Percentiles rank a stretch among this genome's conserved stretches.
phyloP scores from a whole-genome alignment of 306 rosid species.

The barrel medic (Medicago truncatula) region DNA sequence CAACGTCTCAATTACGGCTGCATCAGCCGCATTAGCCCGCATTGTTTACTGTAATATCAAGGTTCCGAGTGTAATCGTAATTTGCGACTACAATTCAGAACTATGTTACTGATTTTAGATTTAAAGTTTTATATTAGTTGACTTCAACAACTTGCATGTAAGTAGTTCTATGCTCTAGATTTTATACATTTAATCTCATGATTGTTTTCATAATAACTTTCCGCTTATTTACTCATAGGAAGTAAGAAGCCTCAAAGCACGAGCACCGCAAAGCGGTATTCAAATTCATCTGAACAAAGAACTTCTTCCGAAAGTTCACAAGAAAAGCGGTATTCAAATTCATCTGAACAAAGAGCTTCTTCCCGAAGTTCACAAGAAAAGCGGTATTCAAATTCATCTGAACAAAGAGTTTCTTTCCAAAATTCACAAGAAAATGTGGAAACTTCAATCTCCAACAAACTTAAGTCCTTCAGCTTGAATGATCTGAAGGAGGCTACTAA shows the following conservation, averaged over 20 bases:
- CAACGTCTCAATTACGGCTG: not conserved
- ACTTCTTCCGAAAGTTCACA: too few species aligned
- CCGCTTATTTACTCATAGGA: constrained; percentile 47
- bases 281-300: not conserved
- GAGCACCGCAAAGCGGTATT: constrained; percentile 44
- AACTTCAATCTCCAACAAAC: constrained; percentile 45
- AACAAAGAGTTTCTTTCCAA: constrained; percentile 14
- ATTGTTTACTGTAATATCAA: too few species aligned
- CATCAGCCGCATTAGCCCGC: too few species aligned
- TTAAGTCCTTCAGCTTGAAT: constrained; percentile 75
- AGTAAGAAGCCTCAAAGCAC: constrained; percentile 43
- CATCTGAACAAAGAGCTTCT: too few species aligned
- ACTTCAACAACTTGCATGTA: not conserved
- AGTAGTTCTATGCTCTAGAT: not conserved
- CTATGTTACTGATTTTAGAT: not conserved
- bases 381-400: constrained; percentile 41
- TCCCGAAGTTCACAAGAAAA: not conserved
- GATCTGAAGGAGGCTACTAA: constrained; percentile 85
- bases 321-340: constrained; percentile 35
- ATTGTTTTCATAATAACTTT: constrained; percentile 18
- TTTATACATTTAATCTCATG: constrained; percentile 30
- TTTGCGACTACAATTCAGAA: not conserved
- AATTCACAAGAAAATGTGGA: constrained; percentile 38
- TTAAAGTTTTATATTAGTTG: not conserved
- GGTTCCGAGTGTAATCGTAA: too few species aligned